Conservation (phyloP, 768 basidiomycete species). For the Phlegmacium glaucopus region DNA sequence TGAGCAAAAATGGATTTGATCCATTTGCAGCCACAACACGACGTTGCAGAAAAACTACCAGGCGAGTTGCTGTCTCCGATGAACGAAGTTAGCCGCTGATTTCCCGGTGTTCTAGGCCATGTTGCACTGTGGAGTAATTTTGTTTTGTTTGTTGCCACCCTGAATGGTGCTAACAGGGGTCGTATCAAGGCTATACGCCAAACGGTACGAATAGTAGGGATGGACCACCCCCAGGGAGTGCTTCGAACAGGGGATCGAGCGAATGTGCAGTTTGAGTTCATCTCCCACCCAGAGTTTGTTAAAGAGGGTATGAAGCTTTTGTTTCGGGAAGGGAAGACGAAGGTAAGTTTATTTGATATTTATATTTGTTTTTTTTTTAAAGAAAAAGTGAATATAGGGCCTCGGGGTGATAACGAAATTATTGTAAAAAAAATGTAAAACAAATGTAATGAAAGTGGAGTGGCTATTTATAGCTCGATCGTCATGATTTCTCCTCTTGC, state of each 20-base stretch:
- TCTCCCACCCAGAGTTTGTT: slow-evolving; percentile 87
- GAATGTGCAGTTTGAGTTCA: slow-evolving; percentile 93
- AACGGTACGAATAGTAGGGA: slow-evolving; percentile 85
- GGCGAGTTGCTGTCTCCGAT: slow-evolving; percentile 34
- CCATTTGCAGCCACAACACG: slow-evolving; percentile 71
- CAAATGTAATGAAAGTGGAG: not conserved
- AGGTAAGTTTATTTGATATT: slow-evolving; percentile 44
- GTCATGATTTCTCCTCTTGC: slow-evolving; percentile 8
- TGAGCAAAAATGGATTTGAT: slow-evolving; percentile 2
- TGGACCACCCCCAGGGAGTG: slow-evolving; percentile 87
- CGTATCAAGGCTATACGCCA: slow-evolving; percentile 75
- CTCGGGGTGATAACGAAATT: slow-evolving; percentile 74
- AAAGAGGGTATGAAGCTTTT: slow-evolving; percentile 92
- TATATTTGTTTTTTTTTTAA: too few relatives aligned
- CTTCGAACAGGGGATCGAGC: slow-evolving; percentile 94
- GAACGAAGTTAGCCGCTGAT: not conserved
- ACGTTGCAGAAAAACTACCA: slow-evolving; percentile 93
- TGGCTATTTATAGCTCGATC: slow-evolving; percentile 13
- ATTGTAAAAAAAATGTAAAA: slow-evolving; percentile 37
- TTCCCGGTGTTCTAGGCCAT: slow-evolving; percentile 53
- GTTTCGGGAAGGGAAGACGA: slow-evolving; percentile 95
- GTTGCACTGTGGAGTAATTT: slow-evolving; percentile 80
- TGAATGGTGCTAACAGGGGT: slow-evolving; percentile 2
- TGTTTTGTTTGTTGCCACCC: slow-evolving; percentile 18
- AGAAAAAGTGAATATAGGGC: slow-evolving; percentile 48